Evolutionary conservation across 495 filamentous ascomycete genomes (phyloP).

Genomic region (Haplographium delicatum): DNA sequence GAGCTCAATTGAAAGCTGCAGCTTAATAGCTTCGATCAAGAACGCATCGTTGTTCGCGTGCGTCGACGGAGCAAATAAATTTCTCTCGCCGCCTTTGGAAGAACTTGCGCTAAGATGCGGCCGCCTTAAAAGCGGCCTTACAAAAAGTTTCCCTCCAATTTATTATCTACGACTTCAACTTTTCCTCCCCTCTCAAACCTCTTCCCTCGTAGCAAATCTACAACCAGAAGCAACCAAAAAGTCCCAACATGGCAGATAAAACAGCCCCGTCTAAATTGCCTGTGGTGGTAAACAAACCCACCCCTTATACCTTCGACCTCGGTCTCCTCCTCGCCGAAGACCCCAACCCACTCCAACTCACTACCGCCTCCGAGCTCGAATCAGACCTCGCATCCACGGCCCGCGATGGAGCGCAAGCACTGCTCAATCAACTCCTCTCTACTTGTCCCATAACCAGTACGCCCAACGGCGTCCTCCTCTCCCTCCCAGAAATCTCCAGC

Average conservation of each 20-base stretch:
- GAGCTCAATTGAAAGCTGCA: constrained; percentile 3
- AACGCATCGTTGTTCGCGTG: neutral
- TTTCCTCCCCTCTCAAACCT: constrained; percentile 5
- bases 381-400: constrained; percentile 59
- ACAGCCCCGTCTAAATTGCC: constrained; percentile 12
- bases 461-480: constrained; percentile 63
- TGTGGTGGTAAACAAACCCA: constrained; percentile 72
- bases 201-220: neutral
- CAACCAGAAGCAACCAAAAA: neutral
- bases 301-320: constrained; percentile 87
- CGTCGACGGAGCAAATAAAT: neutral
- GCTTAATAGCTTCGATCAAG: neutral
- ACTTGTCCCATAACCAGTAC: constrained; percentile 70
- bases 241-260: neutral
- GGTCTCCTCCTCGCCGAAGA: constrained; percentile 78
- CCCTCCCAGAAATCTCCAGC: constrained; percentile 63
- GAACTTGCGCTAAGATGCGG: constrained; percentile 17
- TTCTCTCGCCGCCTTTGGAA: neutral
- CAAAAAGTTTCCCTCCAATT: constrained; percentile 26
- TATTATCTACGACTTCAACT: no score
- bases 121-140: constrained; percentile 16
- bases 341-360: constrained; percentile 65
- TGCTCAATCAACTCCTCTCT: constrained; percentile 84
- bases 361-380: constrained; percentile 38
- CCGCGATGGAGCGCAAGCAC: constrained; percentile 78